A percentile compares a stretch with the other conserved stretches of the same genome.
phyloP scores from a whole-genome alignment of 1,284 basidiomycete genomes.

The Sporisorium graminicola region DNA sequence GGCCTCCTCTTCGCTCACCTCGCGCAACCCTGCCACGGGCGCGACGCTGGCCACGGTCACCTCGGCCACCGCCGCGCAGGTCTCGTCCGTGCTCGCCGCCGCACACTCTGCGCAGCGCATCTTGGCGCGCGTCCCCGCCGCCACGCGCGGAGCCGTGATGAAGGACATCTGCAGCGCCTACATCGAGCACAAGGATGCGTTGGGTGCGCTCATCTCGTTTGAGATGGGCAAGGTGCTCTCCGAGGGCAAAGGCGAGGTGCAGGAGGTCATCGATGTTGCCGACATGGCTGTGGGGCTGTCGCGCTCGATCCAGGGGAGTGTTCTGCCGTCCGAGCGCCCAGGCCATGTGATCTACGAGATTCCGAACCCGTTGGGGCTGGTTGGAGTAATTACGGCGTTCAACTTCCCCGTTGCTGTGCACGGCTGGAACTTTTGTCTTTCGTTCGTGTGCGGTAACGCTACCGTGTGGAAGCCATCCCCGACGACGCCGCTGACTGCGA shows the following conservation, averaged over 20 bases:
- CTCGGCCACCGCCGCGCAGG: conserved; percentile 78
- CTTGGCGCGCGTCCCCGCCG: conserved; percentile 85
- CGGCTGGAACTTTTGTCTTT: conserved; percentile 86
- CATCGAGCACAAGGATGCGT: conserved; percentile 81
- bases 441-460: conserved; percentile 89
- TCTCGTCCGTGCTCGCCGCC: conserved; percentile 76
- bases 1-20: conserved; percentile 24
- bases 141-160: conserved; percentile 86
- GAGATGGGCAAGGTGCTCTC: conserved; percentile 93
- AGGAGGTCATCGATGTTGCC: conserved; percentile 92
- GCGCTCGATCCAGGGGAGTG: conserved; percentile 80
- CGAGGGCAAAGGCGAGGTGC: conserved; percentile 93
- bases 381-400: conserved; percentile 90
- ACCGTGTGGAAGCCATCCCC: conserved; percentile 96
- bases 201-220: conserved; percentile 79
- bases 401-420: conserved; percentile 86
- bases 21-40: conserved; percentile 61
- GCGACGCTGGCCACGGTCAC: conserved; percentile 53
- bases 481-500: conserved; percentile 83
- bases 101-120: conserved; percentile 79
- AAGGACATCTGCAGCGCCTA: conserved; percentile 87
- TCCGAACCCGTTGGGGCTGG: conserved; percentile 90
- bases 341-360: conserved; percentile 70
- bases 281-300: conserved; percentile 86
- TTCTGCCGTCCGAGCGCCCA: conserved; percentile 59